Evolutionary conservation across 257 asterid genomes (phyloP), one percentile per base, ranked within the genome.

Genomic region (Anisodus tanguticus): DNA sequence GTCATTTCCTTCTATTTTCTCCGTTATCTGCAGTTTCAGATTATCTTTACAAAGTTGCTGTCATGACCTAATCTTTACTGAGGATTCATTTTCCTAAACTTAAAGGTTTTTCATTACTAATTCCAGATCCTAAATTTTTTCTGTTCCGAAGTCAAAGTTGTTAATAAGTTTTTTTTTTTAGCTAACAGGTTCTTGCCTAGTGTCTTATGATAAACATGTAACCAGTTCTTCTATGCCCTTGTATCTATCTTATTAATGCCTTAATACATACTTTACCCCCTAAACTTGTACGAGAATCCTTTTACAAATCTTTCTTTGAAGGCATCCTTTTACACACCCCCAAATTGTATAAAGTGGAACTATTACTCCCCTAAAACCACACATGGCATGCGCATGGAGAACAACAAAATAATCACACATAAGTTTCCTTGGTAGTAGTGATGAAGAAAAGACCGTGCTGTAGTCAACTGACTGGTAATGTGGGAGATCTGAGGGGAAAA

Each of bases 1-100:
- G 99, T 95, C 59, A 63, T 79, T 84, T 80, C 68, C 81, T 76
- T 76, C 22, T 22, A 9, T 49, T 72, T 71, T 49, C 11, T 0
- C 43, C 41, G 19, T 45, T 22, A 19, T 45, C 41, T 47, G 60
- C 60, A 47, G 80, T 72, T 47, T 10, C 41, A 47, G 9, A 10
- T 47, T 22, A 11, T 19, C 37, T 64, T 3, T 4, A 47, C 2
- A 4, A 22, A 19, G 80, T 72, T 72, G 60, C 80, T 72, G 80
- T 47, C 60, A 3, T 47, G 43, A 72, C 43, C 80, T 72, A 19
- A 72, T 68, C 60, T 72, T 72, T 72, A 47, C 7, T 11, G 11
- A 47, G 60, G 41, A 72, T 47, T 47, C 19, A 3, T 72, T 72
- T 11, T 72, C 62, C 41, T 19, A 22, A 72, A 9, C 19, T 72